phyloP scores from a whole-genome alignment of 1,284 basidiomycete species.

The Ustilago bromivora region DNA sequence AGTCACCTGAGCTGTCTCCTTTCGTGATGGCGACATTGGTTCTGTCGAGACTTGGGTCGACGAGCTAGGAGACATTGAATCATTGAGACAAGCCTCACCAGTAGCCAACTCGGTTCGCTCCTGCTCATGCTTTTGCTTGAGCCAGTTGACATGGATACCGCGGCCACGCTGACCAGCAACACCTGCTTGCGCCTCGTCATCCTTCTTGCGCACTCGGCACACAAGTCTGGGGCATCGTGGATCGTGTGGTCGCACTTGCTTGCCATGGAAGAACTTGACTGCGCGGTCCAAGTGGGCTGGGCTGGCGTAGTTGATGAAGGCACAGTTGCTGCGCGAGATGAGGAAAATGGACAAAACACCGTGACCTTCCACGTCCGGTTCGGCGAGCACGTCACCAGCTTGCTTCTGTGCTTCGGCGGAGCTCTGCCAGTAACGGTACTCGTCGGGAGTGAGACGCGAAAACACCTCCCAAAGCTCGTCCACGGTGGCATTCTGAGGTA shows the following conservation, averaged over 20 bases:
- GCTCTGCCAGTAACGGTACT: constrained; percentile 26
- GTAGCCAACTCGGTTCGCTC: constrained; percentile 22
- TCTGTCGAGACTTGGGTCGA: constrained; percentile 9
- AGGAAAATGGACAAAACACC: constrained; percentile 90
- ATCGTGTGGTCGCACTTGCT: constrained; percentile 77
- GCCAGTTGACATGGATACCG: constrained; percentile 84
- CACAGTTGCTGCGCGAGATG: constrained; percentile 90
- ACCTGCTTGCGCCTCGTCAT: constrained; percentile 88
- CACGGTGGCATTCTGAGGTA: constrained; percentile 82
- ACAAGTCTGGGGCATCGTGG: constrained; percentile 82
- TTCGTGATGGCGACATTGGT: constrained; percentile 20
- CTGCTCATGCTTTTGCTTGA: constrained; percentile 73
- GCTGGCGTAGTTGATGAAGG: constrained; percentile 87
- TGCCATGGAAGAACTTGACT: constrained; percentile 80
- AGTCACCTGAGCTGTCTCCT: constrained; percentile 14
- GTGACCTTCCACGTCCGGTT: constrained; percentile 57
- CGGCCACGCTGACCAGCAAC: constrained; percentile 90
- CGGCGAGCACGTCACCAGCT: neutral
- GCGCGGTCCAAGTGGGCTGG: constrained; percentile 77
- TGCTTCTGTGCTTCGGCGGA: constrained; percentile 22
- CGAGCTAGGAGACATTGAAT: neutral
- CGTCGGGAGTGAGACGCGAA: constrained; percentile 54
- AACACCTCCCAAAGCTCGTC: constrained; percentile 92
- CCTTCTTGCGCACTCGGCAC: constrained; percentile 83
- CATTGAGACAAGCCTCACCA: neutral